phyloP scores from a whole-genome alignment of 176 grass and related monocot species.

The Raddia distichophylla region DNA sequence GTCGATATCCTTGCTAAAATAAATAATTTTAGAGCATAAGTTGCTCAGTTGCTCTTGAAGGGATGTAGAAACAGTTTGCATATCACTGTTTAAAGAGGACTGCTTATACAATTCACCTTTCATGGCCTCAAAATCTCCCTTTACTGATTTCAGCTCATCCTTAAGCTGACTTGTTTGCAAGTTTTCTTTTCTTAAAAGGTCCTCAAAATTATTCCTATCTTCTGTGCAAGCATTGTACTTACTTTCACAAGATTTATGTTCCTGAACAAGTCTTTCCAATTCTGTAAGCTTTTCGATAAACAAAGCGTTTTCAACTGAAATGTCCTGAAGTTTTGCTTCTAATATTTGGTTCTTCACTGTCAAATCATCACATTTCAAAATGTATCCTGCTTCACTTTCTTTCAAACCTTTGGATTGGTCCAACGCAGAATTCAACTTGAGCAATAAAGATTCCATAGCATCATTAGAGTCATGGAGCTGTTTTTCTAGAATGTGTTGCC shows the following conservation, averaged over 20 bases:
- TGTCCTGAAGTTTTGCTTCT: constrained; percentile 82
- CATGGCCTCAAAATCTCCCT: constrained; percentile 54
- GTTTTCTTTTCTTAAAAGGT: constrained; percentile 69
- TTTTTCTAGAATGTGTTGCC: constrained; percentile 60
- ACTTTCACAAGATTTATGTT: constrained; percentile 60
- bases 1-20: constrained; percentile 56
- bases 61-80: constrained; percentile 45
- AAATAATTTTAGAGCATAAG: constrained; percentile 43
- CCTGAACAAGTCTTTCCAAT: constrained; percentile 52
- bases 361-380: constrained; percentile 74
- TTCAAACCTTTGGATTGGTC: constrained; percentile 66
- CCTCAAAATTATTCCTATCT: constrained; percentile 72
- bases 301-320: constrained; percentile 59
- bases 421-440: constrained; percentile 56
- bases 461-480: constrained; percentile 66
- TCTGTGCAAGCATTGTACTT: constrained; percentile 57
- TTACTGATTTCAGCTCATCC: constrained; percentile 51
- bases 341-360: constrained; percentile 73
- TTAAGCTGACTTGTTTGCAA: constrained; percentile 57
- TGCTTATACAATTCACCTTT: constrained; percentile 65
- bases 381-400: constrained; percentile 70
- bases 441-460: constrained; percentile 52
- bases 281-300: constrained; percentile 52
- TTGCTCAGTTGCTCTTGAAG: constrained; percentile 55
- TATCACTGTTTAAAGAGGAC: constrained; percentile 56